These are phyloP conservation scores for Pichia eremophila DNA, from an alignment of 805 yeast genomes.

Conservation along the genomic window DNA sequence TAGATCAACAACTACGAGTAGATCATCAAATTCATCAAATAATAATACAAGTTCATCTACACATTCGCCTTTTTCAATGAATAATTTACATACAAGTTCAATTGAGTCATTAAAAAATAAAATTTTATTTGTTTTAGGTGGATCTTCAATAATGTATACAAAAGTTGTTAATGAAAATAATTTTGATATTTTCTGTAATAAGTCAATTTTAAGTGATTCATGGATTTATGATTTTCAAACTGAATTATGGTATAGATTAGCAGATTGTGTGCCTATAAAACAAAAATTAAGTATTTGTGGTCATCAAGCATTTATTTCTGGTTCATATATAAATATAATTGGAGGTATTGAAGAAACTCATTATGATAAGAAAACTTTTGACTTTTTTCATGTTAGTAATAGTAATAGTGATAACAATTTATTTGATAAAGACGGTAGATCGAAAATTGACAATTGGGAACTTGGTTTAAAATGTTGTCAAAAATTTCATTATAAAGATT, in stretches of 20 bases:
- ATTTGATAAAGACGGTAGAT: background rate
- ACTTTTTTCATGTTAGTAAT: background rate
- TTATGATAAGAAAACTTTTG: background rate
- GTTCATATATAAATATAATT: constrained; percentile 14
- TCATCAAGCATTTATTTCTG: constrained; percentile 15
- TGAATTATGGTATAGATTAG: constrained; percentile 31
- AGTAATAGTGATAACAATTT: background rate
- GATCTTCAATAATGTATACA: constrained; percentile 22
- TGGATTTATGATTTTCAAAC: constrained; percentile 41
- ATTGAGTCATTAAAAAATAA: constrained; percentile 11
- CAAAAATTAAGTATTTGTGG: constrained; percentile 18
- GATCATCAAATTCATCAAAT: background rate
- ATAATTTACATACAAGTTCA: constrained; percentile 1
- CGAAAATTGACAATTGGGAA: background rate
- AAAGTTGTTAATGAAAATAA: constrained; percentile 17
- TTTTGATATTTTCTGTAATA: constrained; percentile 10
- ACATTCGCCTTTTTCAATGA: background rate
- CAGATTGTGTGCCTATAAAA: constrained; percentile 9
- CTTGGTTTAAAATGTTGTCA: background rate
- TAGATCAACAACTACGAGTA: background rate
- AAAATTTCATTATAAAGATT: constrained; percentile 2
- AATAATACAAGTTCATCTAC: background rate
- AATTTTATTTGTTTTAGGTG: constrained; percentile 24
- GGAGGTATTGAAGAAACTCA: constrained; percentile 20
- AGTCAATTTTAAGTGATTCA: constrained; percentile 34